These are phyloP conservation scores for Clonostachys rhizophaga DNA, from an alignment of 2,329 filamentous ascomycete species.

Conservation along the genomic window DNA sequence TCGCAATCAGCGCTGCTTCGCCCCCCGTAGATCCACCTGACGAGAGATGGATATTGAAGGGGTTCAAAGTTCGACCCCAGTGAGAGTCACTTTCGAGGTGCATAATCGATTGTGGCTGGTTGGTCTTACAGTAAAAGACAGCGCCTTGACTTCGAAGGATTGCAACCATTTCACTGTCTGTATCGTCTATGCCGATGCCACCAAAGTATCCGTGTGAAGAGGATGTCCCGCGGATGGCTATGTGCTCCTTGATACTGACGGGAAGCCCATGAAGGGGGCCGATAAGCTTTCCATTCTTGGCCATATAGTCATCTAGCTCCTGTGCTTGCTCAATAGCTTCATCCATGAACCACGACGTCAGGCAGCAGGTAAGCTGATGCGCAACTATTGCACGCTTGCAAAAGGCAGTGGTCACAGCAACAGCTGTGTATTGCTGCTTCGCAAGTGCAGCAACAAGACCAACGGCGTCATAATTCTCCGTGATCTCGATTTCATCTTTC, in stretches of 20 bases:
- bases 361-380: slow-evolving; percentile 22
- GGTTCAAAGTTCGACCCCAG: slow-evolving; percentile 73
- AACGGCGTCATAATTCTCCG: slow-evolving; percentile 36
- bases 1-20: slow-evolving; percentile 30
- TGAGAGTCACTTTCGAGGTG: slow-evolving; percentile 45
- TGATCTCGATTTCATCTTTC: slow-evolving; percentile 38
- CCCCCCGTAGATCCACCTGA: slow-evolving; percentile 64
- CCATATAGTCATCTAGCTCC: slow-evolving; percentile 36
- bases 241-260: slow-evolving; percentile 33
- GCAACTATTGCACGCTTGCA: not conserved
- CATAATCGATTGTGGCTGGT: slow-evolving; percentile 55
- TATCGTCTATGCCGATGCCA: not conserved
- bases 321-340: slow-evolving; percentile 36
- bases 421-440: slow-evolving; percentile 25
- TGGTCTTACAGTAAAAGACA: slow-evolving; percentile 65
- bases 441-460: slow-evolving; percentile 29
- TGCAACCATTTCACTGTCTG: slow-evolving; percentile 20
- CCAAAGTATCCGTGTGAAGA: not conserved
- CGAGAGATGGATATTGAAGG: slow-evolving; percentile 53
- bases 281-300: slow-evolving; percentile 29
- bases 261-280: slow-evolving; percentile 61
- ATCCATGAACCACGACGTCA: slow-evolving; percentile 44
- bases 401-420: not conserved
- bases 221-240: slow-evolving; percentile 15
- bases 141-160: slow-evolving; percentile 45